Evolutionary conservation across 306 rosid species (phyloP), one percentile per base, ranked within the genome.

Genomic region (Cucurbita argyrosperma): DNA sequence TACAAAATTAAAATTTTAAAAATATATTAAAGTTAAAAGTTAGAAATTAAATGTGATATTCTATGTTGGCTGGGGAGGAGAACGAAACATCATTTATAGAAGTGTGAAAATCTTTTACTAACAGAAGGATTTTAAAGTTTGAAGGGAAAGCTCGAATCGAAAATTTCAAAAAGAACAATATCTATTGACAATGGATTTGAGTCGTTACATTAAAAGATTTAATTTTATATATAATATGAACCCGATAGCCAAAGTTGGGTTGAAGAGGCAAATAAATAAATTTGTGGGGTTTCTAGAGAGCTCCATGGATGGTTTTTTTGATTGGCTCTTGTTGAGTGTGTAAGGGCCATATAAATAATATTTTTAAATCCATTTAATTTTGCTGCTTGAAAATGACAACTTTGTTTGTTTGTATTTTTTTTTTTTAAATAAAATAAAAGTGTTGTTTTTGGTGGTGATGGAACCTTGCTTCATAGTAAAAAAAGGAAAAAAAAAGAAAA

Each of bases 351-450:
- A 76, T 42, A 5, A 39, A 70, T 55, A 53, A 53, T 55, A 39
- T 15, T 8, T 63, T 65, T 42, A 69, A 69, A 47, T 67, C 64
- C 69, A 71, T 70, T 82, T 80, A 80, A 69, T 69, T 69, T 42
- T 42, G 58, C 80, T 76, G 37, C 13, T 37, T 80, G 84, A 86
- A 84, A 88, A 82, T 77, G 85, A 82, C 88, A 38, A 73, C 38
- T 55, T 78, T 71, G 60, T 78, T 71, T 67, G 60, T 49, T 68
- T 55, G 49, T 23, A 12, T 8, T 54, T 4, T 15, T 23, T 21
- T 46, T 15, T 46, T n/a, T n/a, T n/a, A 46, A 18, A 6, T 21
- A 16, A 19, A 59, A 14, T 19, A 10, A 13, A 35, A 60, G 66
- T 26, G 53, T 65, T 10, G 53, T 45, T 66, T 18, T 66, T 40